A percentile compares a stretch with the other conserved stretches of the same genome.
These are phyloP conservation scores for Trichoderma sp. DNA, from an alignment of 2,329 filamentous ascomycete species.

Conservation along the genomic window DNA sequence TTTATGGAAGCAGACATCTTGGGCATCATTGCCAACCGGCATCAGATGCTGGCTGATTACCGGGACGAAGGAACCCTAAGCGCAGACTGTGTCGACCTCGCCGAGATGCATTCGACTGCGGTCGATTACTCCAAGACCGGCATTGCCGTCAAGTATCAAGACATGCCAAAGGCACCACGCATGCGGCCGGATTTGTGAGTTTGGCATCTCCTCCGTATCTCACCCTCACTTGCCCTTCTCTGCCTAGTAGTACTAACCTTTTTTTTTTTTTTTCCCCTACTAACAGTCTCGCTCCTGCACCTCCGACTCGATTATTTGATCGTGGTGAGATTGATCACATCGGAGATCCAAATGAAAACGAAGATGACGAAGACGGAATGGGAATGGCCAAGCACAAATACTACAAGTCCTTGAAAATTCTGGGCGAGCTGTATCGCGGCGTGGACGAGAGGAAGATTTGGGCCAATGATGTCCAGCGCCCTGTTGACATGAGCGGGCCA, in stretches of 20 bases:
- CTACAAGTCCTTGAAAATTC: conserved; percentile 67
- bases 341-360: conserved; percentile 37
- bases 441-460: conserved; percentile 74
- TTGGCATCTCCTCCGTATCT: background rate
- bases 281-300: conserved; percentile 49
- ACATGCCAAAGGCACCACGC: conserved; percentile 44
- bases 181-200: conserved; percentile 59
- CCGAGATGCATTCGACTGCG: conserved; percentile 67
- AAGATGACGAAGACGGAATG: conserved; percentile 46
- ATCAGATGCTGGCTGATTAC: conserved; percentile 66
- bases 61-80: conserved; percentile 52
- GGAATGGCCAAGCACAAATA: conserved; percentile 52
- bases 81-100: conserved; percentile 54
- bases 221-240: background rate
- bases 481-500: conserved; percentile 31
- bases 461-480: conserved; percentile 47
- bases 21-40: conserved; percentile 64
- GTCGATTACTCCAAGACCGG: conserved; percentile 80
- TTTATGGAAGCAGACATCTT: conserved; percentile 71
- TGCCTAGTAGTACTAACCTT: background rate
- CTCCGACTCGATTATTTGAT: conserved; percentile 48
- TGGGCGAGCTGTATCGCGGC: conserved; percentile 70
- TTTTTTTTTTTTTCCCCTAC: background rate
- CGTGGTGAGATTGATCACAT: conserved; percentile 46
- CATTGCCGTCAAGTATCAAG: conserved; percentile 52